Conservation (phyloP, 768 basidiomycete genomes). For the Kwoniella botswanensis region DNA sequence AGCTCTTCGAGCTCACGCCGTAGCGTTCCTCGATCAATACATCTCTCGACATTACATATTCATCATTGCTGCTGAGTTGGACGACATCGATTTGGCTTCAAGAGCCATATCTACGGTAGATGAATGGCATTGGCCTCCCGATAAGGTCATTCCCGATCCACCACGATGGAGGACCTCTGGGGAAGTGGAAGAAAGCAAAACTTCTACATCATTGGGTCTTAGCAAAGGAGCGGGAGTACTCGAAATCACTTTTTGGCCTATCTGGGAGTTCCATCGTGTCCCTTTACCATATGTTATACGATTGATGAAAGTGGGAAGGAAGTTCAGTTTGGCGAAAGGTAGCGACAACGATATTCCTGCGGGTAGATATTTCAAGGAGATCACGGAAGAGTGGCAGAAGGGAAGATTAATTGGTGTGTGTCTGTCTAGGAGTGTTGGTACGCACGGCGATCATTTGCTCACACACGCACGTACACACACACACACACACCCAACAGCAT, state of each 20-base stretch:
- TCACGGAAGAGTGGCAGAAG: constrained; percentile 8
- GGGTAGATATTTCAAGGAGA: not conserved
- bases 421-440: no score
- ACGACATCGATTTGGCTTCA: constrained; percentile 11
- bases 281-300: constrained; percentile 8
- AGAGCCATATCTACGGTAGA: not conserved
- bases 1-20: not conserved
- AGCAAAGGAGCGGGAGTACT: constrained; percentile 5
- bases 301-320: constrained; percentile 10
- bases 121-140: not conserved
- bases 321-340: not conserved
- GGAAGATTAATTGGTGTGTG: no score
- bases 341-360: not conserved
- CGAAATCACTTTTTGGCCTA: constrained; percentile 11
- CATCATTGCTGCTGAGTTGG: constrained; percentile 11
- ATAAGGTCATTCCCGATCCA: not conserved
- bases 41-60: constrained; percentile 16
- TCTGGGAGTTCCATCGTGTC: not conserved
- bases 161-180: not conserved
- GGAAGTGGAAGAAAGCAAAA: not conserved
- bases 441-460: no score
- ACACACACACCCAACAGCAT: no score
- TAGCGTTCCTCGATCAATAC: not conserved
- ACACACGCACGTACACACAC: no score
- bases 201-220: not conserved